Evolutionary conservation across 108 stramenopile species (phyloP).

Genomic region (Thalassiosira profunda): DNA sequence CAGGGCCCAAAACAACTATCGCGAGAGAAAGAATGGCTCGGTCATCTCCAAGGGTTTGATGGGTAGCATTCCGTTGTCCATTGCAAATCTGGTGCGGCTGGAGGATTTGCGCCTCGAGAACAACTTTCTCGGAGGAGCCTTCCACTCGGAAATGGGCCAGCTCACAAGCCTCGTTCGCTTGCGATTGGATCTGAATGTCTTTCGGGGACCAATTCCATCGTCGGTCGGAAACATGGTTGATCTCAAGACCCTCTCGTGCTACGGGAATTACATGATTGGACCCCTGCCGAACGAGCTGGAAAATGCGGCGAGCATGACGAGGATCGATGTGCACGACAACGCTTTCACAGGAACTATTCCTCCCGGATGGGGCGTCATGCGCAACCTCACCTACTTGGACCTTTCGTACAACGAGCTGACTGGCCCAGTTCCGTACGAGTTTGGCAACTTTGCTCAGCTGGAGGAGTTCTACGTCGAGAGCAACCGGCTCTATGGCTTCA

Average conservation of each 20-base stretch:
- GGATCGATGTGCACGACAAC: slow-evolving; percentile 2
- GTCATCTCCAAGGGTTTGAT: neutral
- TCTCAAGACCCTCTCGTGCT: neutral
- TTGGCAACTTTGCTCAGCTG: slow-evolving; percentile 9
- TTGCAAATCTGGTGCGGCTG: neutral
- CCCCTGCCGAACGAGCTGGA: slow-evolving; percentile 1
- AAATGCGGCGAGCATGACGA: too few relatives aligned
- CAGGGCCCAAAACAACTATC: slow-evolving; percentile 1
- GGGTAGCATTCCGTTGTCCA: neutral
- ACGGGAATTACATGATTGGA: slow-evolving; percentile 4
- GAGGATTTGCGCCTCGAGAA: slow-evolving; percentile 4
- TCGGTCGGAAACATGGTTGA: neutral
- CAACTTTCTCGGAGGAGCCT: slow-evolving; percentile 1
- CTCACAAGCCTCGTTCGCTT: neutral
- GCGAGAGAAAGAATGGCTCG: neutral
- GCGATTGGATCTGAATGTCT: neutral
- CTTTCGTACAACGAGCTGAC: slow-evolving; percentile 9
- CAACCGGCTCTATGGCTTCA: slow-evolving; percentile 1
- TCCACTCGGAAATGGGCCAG: neutral
- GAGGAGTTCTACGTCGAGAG: slow-evolving; percentile 3
- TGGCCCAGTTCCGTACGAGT: slow-evolving; percentile 11
- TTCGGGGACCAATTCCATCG: neutral
- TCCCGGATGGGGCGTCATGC: neutral
- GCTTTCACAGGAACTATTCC: slow-evolving; percentile 1
- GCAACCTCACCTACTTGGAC: neutral